Evolutionary conservation across 192 early-diverging fungal species (phyloP), one percentile per base, ranked within the genome.

Genomic region (Backusella psychrophila): DNA sequence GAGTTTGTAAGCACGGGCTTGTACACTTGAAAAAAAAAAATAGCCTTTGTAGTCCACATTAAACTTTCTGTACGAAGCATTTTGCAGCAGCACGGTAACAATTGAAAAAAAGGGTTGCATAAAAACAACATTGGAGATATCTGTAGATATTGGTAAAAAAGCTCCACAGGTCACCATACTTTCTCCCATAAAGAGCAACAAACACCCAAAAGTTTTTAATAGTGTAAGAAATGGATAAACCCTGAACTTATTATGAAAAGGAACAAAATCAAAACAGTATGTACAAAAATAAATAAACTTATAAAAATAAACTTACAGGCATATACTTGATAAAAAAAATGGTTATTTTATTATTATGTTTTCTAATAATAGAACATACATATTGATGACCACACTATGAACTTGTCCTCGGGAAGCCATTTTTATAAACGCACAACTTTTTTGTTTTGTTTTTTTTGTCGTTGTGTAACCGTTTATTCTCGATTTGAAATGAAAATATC

Each of bases 111-210:
- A 5, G 59, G 36, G 5, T 76, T 19, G 29, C 42, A 71, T 4
- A 74, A 49, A 21, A 77, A 42, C 23, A 83, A 66, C 15, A 80
- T 80, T 3, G 78, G 72, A 31, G 79, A 39, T 83, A 2, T 76
- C 79, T 9, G 82, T 83, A 17, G 78, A 76, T 9, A 83, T 38
- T 3, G 82, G 78, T 35, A 80, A 79, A 69, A 83, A 83, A 83
- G 19, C 5, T 59, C 75, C 76, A 83, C 12, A 83, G 23, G 23
- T 78, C 76, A 29, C 31, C 78, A 67, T 83, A 78, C 33, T 77
- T 75, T 31, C 80, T 79, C 5, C 69, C 69, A 39, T 80, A 83
- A n/a, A 83, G 69, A 21, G 82, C 80, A 33, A 83, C 12, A 52
- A 71, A 80, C 5, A 83, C 74, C 66, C 74, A 29, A 26, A 33